phyloP scores from a whole-genome alignment of 2,329 filamentous ascomycete species.

The Paecilomyces dactylethromorphus region DNA sequence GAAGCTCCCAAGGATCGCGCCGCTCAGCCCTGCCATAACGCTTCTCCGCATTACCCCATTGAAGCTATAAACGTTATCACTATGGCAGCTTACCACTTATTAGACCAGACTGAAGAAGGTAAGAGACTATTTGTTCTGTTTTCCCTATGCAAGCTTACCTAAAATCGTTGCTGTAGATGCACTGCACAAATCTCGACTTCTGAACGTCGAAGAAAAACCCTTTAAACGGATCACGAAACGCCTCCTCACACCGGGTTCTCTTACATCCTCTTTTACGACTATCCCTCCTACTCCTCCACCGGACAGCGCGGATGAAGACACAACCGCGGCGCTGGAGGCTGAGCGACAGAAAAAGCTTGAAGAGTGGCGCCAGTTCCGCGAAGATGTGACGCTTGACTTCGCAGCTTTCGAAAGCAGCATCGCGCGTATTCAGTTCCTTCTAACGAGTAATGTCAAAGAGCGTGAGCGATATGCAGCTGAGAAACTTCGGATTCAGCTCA shows the following conservation, averaged over 20 bases:
- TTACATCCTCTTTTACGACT: conserved; percentile 51
- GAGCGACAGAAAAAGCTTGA: conserved; percentile 46
- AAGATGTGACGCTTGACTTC: conserved; percentile 83
- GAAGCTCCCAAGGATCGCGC: not conserved
- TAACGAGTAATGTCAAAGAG: conserved; percentile 75
- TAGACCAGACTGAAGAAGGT: conserved; percentile 62
- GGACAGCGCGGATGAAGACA: conserved; percentile 42
- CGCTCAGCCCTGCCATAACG: not conserved
- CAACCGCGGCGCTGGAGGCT: conserved; percentile 37
- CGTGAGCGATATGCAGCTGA: conserved; percentile 76
- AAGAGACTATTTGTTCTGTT: not conserved
- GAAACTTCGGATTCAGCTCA: conserved; percentile 69
- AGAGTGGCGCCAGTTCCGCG: conserved; percentile 63
- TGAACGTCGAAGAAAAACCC: conserved; percentile 86
- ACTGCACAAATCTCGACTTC: conserved; percentile 78
- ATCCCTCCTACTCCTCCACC: conserved; percentile 62
- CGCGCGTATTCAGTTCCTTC: conserved; percentile 78
- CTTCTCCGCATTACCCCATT: not conserved
- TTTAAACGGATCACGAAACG: conserved; percentile 85
- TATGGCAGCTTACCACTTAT: conserved; percentile 57
- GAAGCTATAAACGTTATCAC: conserved; percentile 8
- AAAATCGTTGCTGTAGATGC: conserved; percentile 49
- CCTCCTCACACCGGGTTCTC: conserved; percentile 61
- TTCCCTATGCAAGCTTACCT: conserved; percentile 11
- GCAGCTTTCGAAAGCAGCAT: conserved; percentile 81